A percentile compares a stretch with the other conserved stretches of the same genome.
Conservation (phyloP, 1,284 basidiomycete genomes). For the Tylopilus orsonianus region DNA sequence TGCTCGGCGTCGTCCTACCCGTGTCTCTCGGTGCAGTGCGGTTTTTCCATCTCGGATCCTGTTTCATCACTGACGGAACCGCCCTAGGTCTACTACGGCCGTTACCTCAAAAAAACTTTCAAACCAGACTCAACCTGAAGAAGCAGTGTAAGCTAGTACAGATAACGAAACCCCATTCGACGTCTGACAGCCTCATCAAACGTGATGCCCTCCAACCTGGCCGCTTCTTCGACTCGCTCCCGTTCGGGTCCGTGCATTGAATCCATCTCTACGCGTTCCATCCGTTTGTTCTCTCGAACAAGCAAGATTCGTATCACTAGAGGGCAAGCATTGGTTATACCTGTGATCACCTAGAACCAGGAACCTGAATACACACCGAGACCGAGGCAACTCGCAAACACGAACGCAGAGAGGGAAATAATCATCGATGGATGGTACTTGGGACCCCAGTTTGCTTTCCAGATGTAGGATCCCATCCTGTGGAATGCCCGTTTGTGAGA, state of each 20-base stretch:
- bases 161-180: not conserved
- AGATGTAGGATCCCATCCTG: too few relatives aligned
- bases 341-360: not conserved
- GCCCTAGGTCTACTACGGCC: slow-evolving; percentile 85
- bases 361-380: not conserved
- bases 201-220: slow-evolving; percentile 47
- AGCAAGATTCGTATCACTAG: slow-evolving; percentile 42
- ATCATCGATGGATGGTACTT: too few relatives aligned
- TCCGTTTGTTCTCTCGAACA: not conserved
- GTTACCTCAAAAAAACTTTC: slow-evolving; percentile 92
- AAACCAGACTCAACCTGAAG: slow-evolving; percentile 88
- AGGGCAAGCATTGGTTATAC: not conserved
- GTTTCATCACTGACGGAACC: not conserved
- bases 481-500: too few relatives aligned
- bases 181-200: slow-evolving; percentile 1
- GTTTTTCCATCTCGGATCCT: not conserved
- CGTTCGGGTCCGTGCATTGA: slow-evolving; percentile 26
- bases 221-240: slow-evolving; percentile 48
- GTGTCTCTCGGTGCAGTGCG: slow-evolving; percentile 81
- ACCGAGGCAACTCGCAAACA: too few relatives aligned
- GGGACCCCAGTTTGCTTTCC: too few relatives aligned
- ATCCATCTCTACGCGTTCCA: slow-evolving; percentile 1
- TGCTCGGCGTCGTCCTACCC: slow-evolving; percentile 94
- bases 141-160: too few relatives aligned
- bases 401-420: too few relatives aligned